Percentiles rank a stretch among this genome's conserved stretches.
Conservation (phyloP, 495 filamentous ascomycete genomes). For the Neurospora sp. region DNA sequence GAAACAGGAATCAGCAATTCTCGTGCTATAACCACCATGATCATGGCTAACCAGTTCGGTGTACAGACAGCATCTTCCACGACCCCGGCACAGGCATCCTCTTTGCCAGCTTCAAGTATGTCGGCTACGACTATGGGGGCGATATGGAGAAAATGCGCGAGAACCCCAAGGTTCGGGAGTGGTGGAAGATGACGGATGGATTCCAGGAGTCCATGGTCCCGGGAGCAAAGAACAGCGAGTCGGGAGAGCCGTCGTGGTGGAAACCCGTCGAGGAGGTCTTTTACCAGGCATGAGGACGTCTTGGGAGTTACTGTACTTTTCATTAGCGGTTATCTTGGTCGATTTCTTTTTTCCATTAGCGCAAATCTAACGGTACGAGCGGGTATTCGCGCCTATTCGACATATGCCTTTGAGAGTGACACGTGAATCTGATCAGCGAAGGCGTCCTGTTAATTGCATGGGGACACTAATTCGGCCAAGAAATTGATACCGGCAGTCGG, state of each 20-base stretch:
- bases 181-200: slow-evolving; percentile 70
- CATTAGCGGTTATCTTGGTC: neutral
- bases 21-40: neutral
- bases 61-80: slow-evolving; percentile 62
- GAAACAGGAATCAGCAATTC: neutral
- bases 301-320: slow-evolving; percentile 12
- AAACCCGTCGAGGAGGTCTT: slow-evolving; percentile 63
- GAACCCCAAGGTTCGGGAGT: slow-evolving; percentile 61
- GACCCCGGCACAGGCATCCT: slow-evolving; percentile 50
- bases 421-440: neutral
- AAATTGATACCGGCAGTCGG: neutral
- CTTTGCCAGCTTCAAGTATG: slow-evolving; percentile 67
- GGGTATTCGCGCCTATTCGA: neutral
- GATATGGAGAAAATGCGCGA: slow-evolving; percentile 65
- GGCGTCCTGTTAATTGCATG: neutral
- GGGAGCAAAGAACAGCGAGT: slow-evolving; percentile 52
- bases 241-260: slow-evolving; percentile 60
- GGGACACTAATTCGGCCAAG: neutral
- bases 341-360: neutral
- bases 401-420: neutral
- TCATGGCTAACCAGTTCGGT: neutral
- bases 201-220: slow-evolving; percentile 55
- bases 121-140: slow-evolving; percentile 54
- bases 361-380: neutral
- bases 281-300: slow-evolving; percentile 47